Conservation (phyloP, 768 basidiomycete species). For the Naganishia onofrii region DNA sequence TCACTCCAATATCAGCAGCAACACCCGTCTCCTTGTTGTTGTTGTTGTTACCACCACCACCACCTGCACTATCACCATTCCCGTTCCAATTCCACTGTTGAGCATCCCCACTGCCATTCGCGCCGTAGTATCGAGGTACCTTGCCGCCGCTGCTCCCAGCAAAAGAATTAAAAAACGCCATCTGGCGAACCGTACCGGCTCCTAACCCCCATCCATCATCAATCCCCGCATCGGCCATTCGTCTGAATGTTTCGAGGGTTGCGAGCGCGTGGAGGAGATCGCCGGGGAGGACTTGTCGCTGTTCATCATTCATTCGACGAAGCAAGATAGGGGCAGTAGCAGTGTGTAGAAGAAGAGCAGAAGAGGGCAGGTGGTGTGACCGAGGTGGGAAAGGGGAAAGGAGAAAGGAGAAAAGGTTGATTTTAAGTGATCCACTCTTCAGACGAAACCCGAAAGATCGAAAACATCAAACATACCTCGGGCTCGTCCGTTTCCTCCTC, state of each 20-base stretch:
- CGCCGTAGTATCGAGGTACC: background rate
- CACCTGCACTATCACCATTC: too few species aligned
- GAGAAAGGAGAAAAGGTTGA: background rate
- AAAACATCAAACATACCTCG: conserved; percentile 8
- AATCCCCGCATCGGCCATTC: conserved; percentile 10
- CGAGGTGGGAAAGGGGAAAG: too few species aligned
- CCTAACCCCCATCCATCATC: conserved; percentile 9
- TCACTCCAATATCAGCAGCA: background rate
- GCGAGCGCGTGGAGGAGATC: conserved; percentile 14
- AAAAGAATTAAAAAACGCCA: background rate
- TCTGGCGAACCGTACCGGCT: background rate
- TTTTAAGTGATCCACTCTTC: too few species aligned
- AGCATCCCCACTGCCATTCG: background rate
- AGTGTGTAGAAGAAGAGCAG: too few species aligned
- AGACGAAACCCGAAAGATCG: background rate
- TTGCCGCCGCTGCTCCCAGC: too few species aligned
- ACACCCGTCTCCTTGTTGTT: background rate
- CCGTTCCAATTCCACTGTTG: too few species aligned
- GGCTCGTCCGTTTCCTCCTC: background rate
- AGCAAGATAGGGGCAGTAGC: too few species aligned
- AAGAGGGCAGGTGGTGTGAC: too few species aligned
- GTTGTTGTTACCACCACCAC: too few species aligned
- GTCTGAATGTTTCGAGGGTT: conserved; percentile 10
- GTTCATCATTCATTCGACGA: too few species aligned
- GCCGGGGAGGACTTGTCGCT: conserved; percentile 12